Base-by-base conservation (phyloP, 2,329 filamentous ascomycete genomes). In the Exserohilum rostratum region DNA sequence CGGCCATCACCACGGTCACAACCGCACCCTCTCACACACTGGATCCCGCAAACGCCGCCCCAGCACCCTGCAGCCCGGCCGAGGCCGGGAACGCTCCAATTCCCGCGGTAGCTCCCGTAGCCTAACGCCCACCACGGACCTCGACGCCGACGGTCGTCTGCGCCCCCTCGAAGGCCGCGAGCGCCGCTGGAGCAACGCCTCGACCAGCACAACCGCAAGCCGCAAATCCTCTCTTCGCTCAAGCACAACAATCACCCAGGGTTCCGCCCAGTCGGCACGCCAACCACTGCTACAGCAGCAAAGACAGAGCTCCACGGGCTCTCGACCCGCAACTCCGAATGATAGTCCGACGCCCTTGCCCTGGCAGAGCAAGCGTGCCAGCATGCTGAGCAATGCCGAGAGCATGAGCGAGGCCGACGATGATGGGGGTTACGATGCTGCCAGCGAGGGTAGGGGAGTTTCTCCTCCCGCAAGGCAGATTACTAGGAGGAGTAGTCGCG, bases 171-270 rank as follows among this genome's bases (percentile, higher is more conserved):
- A 70, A 52, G 43, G 18, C 17, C 56, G 50, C 22, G 69, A 73
- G 25, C 61, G 73, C 5, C 58, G 72, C 17, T 74, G 70, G 71
- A 74, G 71, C 31, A 74, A 69, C 51, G 73, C 70, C 5, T 63
- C 71, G 1, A 67, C 66, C 9, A 70, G 64, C 29, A 60, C 67
- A 2, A 61, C 64, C 1, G 48, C 61, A 9, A 58, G 54, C 12
- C 52, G 59, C 17, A 58, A 58, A 20, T 55, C 46, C 2, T 59
- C 61, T 1, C 42, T 62, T 7, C 68, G 69, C 20, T 68, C 69
- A 2, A 58, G 60, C 13, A 60, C 61, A 5, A 55, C 59, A n/a
- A 48, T 67, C 17, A 57, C 61, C 7, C 59, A 64, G 12, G 63
- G 64, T 15, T 67, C 57, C 12, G 67, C 68, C 9, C 67, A 70